Evolutionary conservation across 768 basidiomycete genomes (phyloP).

Genomic region (Agaricus subrufescens): DNA sequence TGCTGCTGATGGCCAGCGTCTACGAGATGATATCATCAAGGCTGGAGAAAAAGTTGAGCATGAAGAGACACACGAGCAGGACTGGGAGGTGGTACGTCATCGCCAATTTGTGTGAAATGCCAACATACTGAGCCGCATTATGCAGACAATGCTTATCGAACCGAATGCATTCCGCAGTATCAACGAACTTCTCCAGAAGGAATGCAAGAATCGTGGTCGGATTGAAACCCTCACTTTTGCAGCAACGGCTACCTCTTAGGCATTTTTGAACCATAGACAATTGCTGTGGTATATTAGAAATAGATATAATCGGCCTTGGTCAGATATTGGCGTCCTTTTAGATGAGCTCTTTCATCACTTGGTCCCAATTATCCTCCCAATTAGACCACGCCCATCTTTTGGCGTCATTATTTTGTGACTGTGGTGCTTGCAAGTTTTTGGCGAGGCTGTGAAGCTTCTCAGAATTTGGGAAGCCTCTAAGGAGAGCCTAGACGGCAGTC

Average conservation of each 20-base stretch:
- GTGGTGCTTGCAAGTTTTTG: constrained; percentile 15
- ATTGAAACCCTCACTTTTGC: constrained; percentile 80
- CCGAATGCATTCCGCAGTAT: constrained; percentile 88
- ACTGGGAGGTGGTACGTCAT: constrained; percentile 82
- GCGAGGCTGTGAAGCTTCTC: constrained; percentile 46
- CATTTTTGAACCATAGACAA: not conserved
- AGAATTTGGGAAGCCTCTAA: constrained; percentile 58
- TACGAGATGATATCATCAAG: constrained; percentile 68
- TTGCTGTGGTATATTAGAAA: not conserved
- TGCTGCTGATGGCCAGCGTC: constrained; percentile 52
- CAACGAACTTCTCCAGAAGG: constrained; percentile 85
- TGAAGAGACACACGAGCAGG: constrained; percentile 64
- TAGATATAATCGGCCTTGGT: constrained; percentile 4
- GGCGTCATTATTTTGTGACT: constrained; percentile 15
- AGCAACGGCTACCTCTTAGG: constrained; percentile 41
- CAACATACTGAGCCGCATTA: not conserved
- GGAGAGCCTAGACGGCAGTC: constrained; percentile 37
- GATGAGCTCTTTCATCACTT: constrained; percentile 57
- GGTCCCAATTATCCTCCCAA: constrained; percentile 88
- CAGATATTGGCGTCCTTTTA: constrained; percentile 31
- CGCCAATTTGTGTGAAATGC: not conserved
- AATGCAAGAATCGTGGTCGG: constrained; percentile 83
- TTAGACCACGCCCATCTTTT: constrained; percentile 56
- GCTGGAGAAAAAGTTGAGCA: constrained; percentile 81
- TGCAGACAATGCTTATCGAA: constrained; percentile 86